Evolutionary conservation across 352 stramenopile genomes (phyloP).

Genomic region (Globisporangium polare): DNA sequence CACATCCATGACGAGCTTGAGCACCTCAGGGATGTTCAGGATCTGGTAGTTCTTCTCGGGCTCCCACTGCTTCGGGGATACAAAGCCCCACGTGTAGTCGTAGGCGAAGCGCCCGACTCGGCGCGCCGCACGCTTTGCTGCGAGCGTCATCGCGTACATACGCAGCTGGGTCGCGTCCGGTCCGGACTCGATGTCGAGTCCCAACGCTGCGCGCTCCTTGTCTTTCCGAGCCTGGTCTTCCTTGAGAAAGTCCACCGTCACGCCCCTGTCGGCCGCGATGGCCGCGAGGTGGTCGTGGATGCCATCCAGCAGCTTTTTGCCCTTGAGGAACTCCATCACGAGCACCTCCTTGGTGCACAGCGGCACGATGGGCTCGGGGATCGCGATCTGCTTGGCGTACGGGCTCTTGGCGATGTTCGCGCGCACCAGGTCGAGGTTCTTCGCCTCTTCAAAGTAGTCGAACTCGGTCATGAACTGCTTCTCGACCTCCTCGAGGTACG

Average conservation of each 20-base stretch:
- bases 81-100: conserved; percentile 85
- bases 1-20: conserved; percentile 87
- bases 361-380: conserved; percentile 85
- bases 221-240: conserved; percentile 71
- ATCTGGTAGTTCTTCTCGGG: conserved; percentile 44
- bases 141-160: conserved; percentile 47
- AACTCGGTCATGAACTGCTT: conserved; percentile 98
- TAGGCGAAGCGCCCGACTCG: conserved; percentile 48
- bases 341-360: conserved; percentile 93
- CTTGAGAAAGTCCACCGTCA: conserved; percentile 84
- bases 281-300: conserved; percentile 90
- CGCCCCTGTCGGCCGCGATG: conserved; percentile 82
- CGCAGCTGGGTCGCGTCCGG: conserved; percentile 54
- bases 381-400: conserved; percentile 61
- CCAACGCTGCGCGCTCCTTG: conserved; percentile 48
- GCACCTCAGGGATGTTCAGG: conserved; percentile 77
- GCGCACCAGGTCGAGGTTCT: conserved; percentile 87
- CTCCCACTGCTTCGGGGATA: conserved; percentile 47
- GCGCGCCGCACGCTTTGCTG: conserved; percentile 33
- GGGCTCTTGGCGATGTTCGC: conserved; percentile 86
- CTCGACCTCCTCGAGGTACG: conserved; percentile 93
- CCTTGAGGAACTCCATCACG: conserved; percentile 94
- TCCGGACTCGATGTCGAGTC: conserved; percentile 72
- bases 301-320: conserved; percentile 79
- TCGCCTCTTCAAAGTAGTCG: conserved; percentile 92